Conservation (phyloP, 371 early-diverging fungal species). For the Mucor saturninus region DNA sequence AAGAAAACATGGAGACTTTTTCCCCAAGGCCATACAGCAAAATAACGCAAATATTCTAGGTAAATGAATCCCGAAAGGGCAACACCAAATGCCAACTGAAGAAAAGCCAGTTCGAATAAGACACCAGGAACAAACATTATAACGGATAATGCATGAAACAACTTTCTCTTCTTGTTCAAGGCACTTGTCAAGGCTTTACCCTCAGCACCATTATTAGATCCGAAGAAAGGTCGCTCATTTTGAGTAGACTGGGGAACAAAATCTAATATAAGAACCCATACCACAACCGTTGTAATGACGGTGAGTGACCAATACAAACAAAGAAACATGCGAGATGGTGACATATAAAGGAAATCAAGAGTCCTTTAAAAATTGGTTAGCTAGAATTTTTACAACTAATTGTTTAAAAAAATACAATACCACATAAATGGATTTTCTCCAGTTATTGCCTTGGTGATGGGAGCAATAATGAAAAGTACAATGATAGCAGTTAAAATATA, state of each 20-base stretch:
- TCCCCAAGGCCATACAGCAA: constrained; percentile 76
- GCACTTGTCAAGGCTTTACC: constrained; percentile 52
- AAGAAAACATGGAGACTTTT: constrained; percentile 73
- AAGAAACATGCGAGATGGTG: constrained; percentile 51
- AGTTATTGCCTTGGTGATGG: constrained; percentile 49
- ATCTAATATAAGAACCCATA: constrained; percentile 59
- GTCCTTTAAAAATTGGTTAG: constrained; percentile 46
- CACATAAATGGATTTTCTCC: constrained; percentile 65
- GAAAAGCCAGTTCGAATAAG: constrained; percentile 71
- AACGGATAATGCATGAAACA: constrained; percentile 85
- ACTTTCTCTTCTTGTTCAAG: constrained; percentile 78
- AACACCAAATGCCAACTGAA: constrained; percentile 83
- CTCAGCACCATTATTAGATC: constrained; percentile 16
- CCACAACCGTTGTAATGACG: constrained; percentile 56
- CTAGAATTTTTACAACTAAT: neutral
- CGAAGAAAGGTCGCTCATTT: constrained; percentile 25
- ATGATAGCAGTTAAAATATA: constrained; percentile 44
- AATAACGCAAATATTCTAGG: constrained; percentile 80
- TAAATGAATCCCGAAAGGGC: constrained; percentile 75
- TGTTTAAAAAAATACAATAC: constrained; percentile 28
- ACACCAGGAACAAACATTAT: constrained; percentile 88
- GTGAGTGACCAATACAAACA: constrained; percentile 66
- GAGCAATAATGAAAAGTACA: constrained; percentile 51
- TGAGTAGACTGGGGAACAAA: constrained; percentile 35
- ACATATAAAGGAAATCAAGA: constrained; percentile 54